phyloP scores from a whole-genome alignment of 352 stramenopile species.

The Phytophthora sansomeana region DNA sequence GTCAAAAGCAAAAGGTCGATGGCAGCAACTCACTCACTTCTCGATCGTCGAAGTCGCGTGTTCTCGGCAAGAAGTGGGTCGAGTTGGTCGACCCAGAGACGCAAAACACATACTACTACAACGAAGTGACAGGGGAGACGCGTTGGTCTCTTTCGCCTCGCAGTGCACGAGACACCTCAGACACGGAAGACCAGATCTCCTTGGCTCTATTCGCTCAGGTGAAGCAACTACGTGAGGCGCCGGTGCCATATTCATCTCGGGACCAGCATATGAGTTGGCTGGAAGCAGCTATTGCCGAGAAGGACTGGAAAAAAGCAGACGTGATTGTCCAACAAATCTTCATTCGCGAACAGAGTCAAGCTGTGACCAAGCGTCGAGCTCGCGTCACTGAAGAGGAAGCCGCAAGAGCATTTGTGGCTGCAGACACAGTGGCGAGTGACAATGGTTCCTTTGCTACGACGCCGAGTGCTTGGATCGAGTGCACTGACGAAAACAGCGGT shows the following conservation, averaged over 20 bases:
- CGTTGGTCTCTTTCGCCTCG: constrained; percentile 86
- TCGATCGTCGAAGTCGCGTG: constrained; percentile 45
- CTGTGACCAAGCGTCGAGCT: constrained; percentile 31
- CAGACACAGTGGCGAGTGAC: not conserved
- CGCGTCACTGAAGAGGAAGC: constrained; percentile 13
- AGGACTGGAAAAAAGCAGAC: constrained; percentile 75
- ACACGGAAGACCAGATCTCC: constrained; percentile 66
- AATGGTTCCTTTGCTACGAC: not conserved
- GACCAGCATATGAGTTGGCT: constrained; percentile 77
- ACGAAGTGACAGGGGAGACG: constrained; percentile 88
- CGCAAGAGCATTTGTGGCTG: not conserved
- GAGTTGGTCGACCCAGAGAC: constrained; percentile 83
- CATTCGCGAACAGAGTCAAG: constrained; percentile 67
- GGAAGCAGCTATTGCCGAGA: constrained; percentile 62
- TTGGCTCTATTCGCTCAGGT: constrained; percentile 66
- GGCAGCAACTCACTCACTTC: constrained; percentile 37
- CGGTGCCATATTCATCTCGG: constrained; percentile 59
- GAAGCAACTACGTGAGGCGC: constrained; percentile 50
- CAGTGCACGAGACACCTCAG: constrained; percentile 60
- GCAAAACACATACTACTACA: constrained; percentile 92
- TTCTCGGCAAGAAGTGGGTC: constrained; percentile 82
- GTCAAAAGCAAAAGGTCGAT: constrained; percentile 31
- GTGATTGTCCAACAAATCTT: constrained; percentile 77
- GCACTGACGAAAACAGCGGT: constrained; percentile 41
- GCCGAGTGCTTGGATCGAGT: constrained; percentile 33